Percentiles rank a stretch among this genome's conserved stretches.
Evolutionary conservation across 345 rosid species (phyloP).

Genomic region (Garcia nutans): DNA sequence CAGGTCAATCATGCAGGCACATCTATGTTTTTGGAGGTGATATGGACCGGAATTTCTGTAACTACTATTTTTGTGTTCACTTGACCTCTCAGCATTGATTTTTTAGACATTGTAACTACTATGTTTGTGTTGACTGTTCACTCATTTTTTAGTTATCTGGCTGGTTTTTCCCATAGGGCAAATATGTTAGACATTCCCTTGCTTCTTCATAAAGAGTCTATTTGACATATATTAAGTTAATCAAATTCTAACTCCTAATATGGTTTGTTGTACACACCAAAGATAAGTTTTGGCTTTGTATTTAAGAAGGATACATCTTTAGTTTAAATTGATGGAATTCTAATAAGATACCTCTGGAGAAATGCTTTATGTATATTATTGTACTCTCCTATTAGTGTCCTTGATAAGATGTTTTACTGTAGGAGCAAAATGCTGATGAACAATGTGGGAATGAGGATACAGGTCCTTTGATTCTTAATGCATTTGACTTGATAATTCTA

Average conservation of each 20-base stretch:
- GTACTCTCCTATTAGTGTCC: slow-evolving; percentile 11
- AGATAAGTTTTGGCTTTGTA: neutral
- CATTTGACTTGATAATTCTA: slow-evolving; percentile 84
- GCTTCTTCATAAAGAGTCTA: neutral
- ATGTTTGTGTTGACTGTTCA: no score
- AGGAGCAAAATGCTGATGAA: slow-evolving; percentile 59
- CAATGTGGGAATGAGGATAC: slow-evolving; percentile 51
- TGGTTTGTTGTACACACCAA: neutral
- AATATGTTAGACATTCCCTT: neutral
- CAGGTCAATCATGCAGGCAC: neutral
- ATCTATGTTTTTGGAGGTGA: neutral
- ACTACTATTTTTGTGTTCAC: neutral
- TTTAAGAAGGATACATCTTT: neutral
- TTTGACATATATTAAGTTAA: neutral
- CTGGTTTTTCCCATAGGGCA: neutral
- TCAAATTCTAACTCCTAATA: neutral
- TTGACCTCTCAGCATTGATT: neutral
- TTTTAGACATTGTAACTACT: no score
- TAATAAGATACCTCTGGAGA: neutral
- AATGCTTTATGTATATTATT: neutral
- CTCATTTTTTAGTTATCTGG: neutral
- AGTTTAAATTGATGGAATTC: neutral
- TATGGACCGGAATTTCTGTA: neutral
- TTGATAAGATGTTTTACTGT: slow-evolving; percentile 22
- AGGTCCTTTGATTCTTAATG: slow-evolving; percentile 86